Base-by-base conservation (phyloP, 352 stramenopile species). In the Salisapilia sapeloensis region DNA sequence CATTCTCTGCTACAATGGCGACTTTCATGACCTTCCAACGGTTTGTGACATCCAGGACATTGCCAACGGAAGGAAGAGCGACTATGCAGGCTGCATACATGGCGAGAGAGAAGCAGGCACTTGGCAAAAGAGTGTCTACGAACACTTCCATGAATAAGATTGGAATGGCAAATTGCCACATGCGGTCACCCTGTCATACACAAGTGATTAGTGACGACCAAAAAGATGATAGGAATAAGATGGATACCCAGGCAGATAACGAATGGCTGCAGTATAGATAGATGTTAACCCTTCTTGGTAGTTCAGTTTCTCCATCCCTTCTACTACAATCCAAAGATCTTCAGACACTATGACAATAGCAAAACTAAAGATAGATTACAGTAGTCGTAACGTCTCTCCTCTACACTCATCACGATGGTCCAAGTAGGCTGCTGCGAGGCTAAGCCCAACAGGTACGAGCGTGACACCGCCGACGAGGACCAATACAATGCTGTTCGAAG, bases 131-230 rank as follows among this genome's bases (percentile, higher is more conserved):
- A 22, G 71, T 86, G 27, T 83, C 65, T 31, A 81, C 60, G 27
- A 87, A 87, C 35, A 87, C 66, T 29, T 87, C 71, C 58, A 87
- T 87, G 47, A 87, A 84, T 29, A 87, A 41, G 21, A 87, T 66
- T 32, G 71, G 71, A 7, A 83, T 59, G 3, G 71, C 67, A 40
- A 87, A 84, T 22, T 66, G 54, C 71, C 71, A 87, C 55, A 87
- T 84, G 18, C 61, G 60, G 29, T 87, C 71, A 6, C 71, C 69
- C 72, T 77, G 28, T 5, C 15, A 33, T 4, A n/a, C 19, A 17
- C 10, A 2, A 30, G 36, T 9, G 12, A 29, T 10, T 23, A 2
- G 25, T 2, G 20, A 15, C 4, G 5, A 3, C 17, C 38, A 16
- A 35, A 19, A 5, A 1, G 1, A 16, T 8, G 5, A 28, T 15